These are phyloP conservation scores for Pleurostoma richardsiae DNA, from an alignment of 2,329 filamentous ascomycete species.

Conservation along the genomic window DNA sequence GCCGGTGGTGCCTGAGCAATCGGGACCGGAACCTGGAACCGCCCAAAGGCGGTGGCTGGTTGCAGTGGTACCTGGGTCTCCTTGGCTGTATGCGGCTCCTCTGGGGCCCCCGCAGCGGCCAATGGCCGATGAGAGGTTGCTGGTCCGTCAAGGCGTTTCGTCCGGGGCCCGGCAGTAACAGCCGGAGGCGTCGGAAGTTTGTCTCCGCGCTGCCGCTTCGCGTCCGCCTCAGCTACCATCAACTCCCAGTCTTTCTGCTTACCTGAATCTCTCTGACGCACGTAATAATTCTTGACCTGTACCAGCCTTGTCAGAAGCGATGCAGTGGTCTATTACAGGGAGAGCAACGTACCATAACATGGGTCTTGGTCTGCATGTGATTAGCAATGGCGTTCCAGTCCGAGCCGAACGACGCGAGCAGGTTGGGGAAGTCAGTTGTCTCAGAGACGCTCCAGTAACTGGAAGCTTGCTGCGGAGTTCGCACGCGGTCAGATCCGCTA, in stretches of 20 bases:
- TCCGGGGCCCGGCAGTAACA: conserved; percentile 45
- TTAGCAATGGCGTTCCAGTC: conserved; percentile 72
- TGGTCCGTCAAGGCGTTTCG: conserved; percentile 45
- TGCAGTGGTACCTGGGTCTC: conserved; percentile 29
- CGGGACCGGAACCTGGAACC: conserved; percentile 19
- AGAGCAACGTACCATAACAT: conserved; percentile 68
- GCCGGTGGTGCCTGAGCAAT: conserved; percentile 24
- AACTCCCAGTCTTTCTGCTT: conserved; percentile 53
- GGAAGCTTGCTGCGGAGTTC: conserved; percentile 55
- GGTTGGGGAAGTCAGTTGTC: conserved; percentile 67
- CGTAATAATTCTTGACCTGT: conserved; percentile 66
- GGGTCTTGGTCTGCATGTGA: conserved; percentile 79
- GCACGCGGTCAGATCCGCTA: conserved; percentile 39
- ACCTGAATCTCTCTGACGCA: conserved; percentile 55
- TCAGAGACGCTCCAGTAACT: conserved; percentile 89
- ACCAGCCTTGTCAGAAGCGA: conserved; percentile 17
- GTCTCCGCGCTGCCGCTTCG: conserved; percentile 50
- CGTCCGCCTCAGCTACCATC: conserved; percentile 56
- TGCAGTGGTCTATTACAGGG: conserved; percentile 1
- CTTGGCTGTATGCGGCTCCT: conserved; percentile 40
- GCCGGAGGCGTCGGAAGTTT: conserved; percentile 54
- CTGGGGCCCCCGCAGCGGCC: conserved; percentile 40
- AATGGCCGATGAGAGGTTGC: conserved; percentile 37
- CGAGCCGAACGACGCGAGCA: conserved; percentile 71
- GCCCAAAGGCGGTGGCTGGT: conserved; percentile 6